These are phyloP conservation scores for Knufia petricola DNA, from an alignment of 2,329 filamentous ascomycete genomes.

Conservation along the genomic window DNA sequence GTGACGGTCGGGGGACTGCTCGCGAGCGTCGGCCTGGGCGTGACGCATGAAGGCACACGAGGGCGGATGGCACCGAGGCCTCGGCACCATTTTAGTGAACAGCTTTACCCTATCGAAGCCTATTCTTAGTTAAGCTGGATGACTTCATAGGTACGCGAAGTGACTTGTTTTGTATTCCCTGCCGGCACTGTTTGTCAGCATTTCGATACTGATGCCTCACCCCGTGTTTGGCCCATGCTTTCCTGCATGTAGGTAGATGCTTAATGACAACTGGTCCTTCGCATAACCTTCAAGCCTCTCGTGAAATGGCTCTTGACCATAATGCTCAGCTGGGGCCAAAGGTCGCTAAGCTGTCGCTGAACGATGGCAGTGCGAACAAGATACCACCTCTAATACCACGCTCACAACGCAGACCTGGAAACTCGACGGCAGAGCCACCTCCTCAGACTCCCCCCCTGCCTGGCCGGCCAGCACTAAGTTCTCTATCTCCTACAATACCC, in stretches of 20 bases:
- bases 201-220: too few species aligned
- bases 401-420: constrained; percentile 27
- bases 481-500: constrained; percentile 56
- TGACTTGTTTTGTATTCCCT: too few species aligned
- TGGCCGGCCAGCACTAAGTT: constrained; percentile 52
- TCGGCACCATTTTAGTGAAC: too few species aligned
- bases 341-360: background rate
- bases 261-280: background rate
- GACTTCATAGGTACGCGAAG: too few species aligned
- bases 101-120: too few species aligned
- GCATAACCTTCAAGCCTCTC: background rate
- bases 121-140: too few species aligned
- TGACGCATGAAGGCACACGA: too few species aligned
- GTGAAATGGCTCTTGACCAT: background rate
- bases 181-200: too few species aligned
- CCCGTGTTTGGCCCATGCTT: background rate
- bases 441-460: constrained; percentile 69
- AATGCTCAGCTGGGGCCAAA: background rate
- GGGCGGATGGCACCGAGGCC: too few species aligned
- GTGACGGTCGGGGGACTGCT: too few species aligned
- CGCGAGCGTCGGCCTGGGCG: too few species aligned
- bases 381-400: constrained; percentile 24
- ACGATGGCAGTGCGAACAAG: background rate
- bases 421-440: constrained; percentile 42
- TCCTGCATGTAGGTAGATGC: background rate